Percentiles rank a stretch among this genome's conserved stretches.
Evolutionary conservation across 495 filamentous ascomycete genomes (phyloP).

Genomic region (Tirmania nivea): DNA sequence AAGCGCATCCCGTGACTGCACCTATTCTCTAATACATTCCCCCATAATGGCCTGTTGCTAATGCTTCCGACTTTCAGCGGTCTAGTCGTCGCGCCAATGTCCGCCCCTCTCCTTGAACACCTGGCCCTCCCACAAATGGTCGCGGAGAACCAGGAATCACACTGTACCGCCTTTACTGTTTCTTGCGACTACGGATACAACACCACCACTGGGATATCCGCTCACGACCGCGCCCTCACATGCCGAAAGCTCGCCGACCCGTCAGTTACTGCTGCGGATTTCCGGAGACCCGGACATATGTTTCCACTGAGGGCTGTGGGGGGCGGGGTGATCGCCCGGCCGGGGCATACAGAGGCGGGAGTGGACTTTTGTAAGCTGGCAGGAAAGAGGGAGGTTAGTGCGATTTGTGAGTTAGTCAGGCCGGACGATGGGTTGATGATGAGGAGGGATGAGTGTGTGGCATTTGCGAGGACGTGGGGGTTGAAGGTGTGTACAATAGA

Average conservation of each 20-base stretch:
- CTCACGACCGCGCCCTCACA: constrained; percentile 66
- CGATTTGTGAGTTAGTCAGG: constrained; percentile 62
- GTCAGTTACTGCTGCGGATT: constrained; percentile 30
- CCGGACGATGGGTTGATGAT: constrained; percentile 71
- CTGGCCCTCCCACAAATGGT: constrained; percentile 86
- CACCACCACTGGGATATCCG: constrained; percentile 75
- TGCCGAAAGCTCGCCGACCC: constrained; percentile 58
- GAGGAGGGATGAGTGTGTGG: constrained; percentile 71
- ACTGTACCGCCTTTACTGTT: constrained; percentile 80
- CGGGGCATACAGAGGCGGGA: constrained; percentile 82
- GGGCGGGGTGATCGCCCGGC: constrained; percentile 57
- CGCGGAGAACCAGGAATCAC: constrained; percentile 54
- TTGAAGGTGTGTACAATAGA: constrained; percentile 90
- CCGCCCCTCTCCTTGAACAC: constrained; percentile 36
- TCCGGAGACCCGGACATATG: constrained; percentile 76
- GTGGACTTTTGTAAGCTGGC: constrained; percentile 68
- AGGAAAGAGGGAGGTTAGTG: constrained; percentile 50
- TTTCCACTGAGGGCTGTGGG: constrained; percentile 61
- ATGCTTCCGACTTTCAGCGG: constrained; percentile 31
- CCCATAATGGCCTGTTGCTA: not conserved
- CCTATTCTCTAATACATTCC: not conserved
- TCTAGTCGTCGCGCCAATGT: constrained; percentile 69
- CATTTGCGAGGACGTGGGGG: constrained; percentile 72
- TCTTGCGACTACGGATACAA: constrained; percentile 56
- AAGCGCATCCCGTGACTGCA: too few relatives aligned